Evolutionary conservation across 2,329 filamentous ascomycete species (phyloP).

Genomic region (Neurospora crassa): DNA sequence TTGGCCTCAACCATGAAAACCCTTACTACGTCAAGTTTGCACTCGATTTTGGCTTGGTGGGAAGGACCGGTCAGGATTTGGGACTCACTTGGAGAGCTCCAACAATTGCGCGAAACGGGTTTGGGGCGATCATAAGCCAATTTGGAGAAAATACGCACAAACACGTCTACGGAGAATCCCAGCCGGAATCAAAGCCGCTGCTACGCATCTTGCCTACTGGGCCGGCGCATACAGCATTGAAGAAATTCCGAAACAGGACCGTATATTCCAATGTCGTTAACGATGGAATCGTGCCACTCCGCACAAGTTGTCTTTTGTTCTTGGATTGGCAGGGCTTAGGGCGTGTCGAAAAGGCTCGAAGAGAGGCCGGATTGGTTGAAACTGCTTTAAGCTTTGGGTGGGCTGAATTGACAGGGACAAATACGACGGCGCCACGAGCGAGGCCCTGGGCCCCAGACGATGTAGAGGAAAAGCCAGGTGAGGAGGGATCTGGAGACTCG

Average conservation of each 20-base stretch:
- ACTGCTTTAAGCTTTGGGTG: conserved; percentile 91
- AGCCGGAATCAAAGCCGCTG: conserved; percentile 80
- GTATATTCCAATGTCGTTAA: conserved; percentile 97
- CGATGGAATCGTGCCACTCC: conserved; percentile 88
- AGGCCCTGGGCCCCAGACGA: conserved; percentile 30
- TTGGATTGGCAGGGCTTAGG: conserved; percentile 92
- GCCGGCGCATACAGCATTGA: conserved; percentile 76
- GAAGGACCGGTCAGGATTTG: conserved; percentile 90
- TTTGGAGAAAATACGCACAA: conserved; percentile 60
- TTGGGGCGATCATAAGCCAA: conserved; percentile 78
- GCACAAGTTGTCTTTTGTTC: conserved; percentile 93
- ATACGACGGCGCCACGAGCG: conserved; percentile 37
- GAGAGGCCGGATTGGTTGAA: conserved; percentile 86
- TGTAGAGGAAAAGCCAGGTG: conserved; percentile 10
- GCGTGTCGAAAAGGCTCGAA: conserved; percentile 84
- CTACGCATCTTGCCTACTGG: conserved; percentile 84
- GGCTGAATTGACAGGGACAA: conserved; percentile 78
- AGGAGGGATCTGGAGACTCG: conserved; percentile 21
- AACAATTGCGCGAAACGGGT: conserved; percentile 73
- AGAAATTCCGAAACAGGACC: conserved; percentile 82
- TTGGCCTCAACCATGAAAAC: conserved; percentile 94
- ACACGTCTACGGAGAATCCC: conserved; percentile 46
- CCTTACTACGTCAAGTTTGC: conserved; percentile 96
- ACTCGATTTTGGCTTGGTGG: conserved; percentile 89
- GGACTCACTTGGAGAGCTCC: conserved; percentile 91